Percentiles rank a stretch among this genome's conserved stretches.
Evolutionary conservation across 2,329 filamentous ascomycete genomes (phyloP).

Genomic region (Nectriaceae sp.): DNA sequence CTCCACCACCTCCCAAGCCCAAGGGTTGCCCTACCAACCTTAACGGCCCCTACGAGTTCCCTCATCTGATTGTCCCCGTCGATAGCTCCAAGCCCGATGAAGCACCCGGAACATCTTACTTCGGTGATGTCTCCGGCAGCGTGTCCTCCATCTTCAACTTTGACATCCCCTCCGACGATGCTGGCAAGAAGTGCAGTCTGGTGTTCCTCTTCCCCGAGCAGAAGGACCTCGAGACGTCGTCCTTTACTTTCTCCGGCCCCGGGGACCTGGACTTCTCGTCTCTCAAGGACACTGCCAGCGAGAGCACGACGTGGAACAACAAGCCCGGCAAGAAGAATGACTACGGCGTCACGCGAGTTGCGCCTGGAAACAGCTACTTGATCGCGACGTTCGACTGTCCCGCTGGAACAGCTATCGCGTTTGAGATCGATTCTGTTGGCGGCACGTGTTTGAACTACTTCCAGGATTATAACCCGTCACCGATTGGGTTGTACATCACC

Average conservation of each 20-base stretch:
- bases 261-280: constrained; percentile 56
- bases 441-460: constrained; percentile 60
- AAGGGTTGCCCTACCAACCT: constrained; percentile 46
- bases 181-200: constrained; percentile 62
- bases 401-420: constrained; percentile 51
- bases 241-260: constrained; percentile 48
- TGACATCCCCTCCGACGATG: constrained; percentile 56
- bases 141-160: constrained; percentile 69
- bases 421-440: constrained; percentile 50
- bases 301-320: constrained; percentile 55
- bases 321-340: constrained; percentile 47
- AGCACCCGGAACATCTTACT: constrained; percentile 54
- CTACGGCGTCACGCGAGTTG: constrained; percentile 45
- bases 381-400: constrained; percentile 57
- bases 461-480: constrained; percentile 60
- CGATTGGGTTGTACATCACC: constrained; percentile 43
- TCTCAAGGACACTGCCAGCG: constrained; percentile 47
- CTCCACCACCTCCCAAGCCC: too few relatives aligned
- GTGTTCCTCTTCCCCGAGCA: constrained; percentile 65
- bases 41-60: constrained; percentile 52
- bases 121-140: constrained; percentile 55
- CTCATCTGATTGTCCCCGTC: constrained; percentile 64
- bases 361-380: constrained; percentile 55
- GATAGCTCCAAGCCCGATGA: constrained; percentile 54
- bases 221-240: constrained; percentile 59